phyloP scores from a whole-genome alignment of 176 grass and related monocot genomes.

The Raddia guianensis region DNA sequence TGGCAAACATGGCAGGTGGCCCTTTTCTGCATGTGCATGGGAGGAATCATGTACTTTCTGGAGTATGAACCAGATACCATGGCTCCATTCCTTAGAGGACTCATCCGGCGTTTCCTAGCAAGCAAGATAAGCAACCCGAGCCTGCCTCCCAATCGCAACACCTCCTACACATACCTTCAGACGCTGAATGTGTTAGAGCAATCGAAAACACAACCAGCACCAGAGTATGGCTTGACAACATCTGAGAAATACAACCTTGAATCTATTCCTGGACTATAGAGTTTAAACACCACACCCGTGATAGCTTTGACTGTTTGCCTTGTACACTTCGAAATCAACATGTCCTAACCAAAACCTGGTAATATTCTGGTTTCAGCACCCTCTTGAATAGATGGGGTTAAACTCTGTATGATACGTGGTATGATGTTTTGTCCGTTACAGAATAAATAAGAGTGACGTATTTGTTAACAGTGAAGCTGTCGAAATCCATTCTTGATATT shows the following conservation, averaged over 20 bases:
- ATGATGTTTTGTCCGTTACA: slow-evolving; percentile 17
- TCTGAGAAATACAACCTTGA: slow-evolving; percentile 85
- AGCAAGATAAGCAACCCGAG: slow-evolving; percentile 91
- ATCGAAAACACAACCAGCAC: slow-evolving; percentile 36
- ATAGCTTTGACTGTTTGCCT: neutral
- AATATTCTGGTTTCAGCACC: neutral
- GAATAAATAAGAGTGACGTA: neutral
- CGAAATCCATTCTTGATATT: neutral
- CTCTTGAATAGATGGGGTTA: neutral
- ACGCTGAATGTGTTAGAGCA: slow-evolving; percentile 56
- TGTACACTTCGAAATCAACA: slow-evolving; percentile 12
- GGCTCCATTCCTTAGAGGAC: slow-evolving; percentile 94
- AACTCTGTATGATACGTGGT: neutral
- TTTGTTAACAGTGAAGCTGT: slow-evolving; percentile 14
- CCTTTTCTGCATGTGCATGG: slow-evolving; percentile 95
- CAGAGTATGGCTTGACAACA: slow-evolving; percentile 35
- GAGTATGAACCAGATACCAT: slow-evolving; percentile 95
- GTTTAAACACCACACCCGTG: slow-evolving; percentile 42
- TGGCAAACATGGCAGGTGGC: slow-evolving; percentile 67
- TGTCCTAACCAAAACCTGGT: slow-evolving; percentile 18
- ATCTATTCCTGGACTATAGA: slow-evolving; percentile 87
- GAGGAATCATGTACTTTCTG: slow-evolving; percentile 97
- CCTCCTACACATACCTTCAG: slow-evolving; percentile 69
- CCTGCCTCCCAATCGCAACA: slow-evolving; percentile 54
- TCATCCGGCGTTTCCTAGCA: slow-evolving; percentile 87